Evolutionary conservation across 495 filamentous ascomycete species (phyloP), one percentile per base, ranked within the genome.

Genomic region (Pyronema domesticum): DNA sequence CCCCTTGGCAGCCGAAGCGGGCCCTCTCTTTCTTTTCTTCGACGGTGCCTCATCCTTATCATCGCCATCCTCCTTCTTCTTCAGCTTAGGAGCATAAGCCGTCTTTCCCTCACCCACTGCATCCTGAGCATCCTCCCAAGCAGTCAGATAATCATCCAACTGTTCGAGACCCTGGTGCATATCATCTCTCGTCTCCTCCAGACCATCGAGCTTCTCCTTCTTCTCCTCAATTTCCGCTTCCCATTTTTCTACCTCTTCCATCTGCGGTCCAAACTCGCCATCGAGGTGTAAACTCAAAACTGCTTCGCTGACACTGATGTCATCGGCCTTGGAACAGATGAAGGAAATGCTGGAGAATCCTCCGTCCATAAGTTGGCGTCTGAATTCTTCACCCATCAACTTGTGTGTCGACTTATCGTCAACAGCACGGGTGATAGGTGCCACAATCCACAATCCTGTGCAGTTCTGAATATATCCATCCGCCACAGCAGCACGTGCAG

Each of bases 281-380:
- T 71, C 69, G 7, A 75, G 60, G 14, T 69, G 67, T 45, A 77
- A 64, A 33, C 67, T 72, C 13, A 69, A 62, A 7, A 71, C 63
- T 9, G 76, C 72, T 42, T 78, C 74, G 1, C 69, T 71, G 7
- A 81, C 61, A 14, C 67, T 72, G 30, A 84, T 78, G 46, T 82
- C 80, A 63, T 85, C 82, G 5, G 78, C 80, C 63, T 84, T 85
- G 11, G 74, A 77, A 57, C 80, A 82, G 17, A 86, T 78, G 53
- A 86, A 80, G 0, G 73, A 81, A 13, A 85, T 69, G 7, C 57
- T 67, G 0, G 69, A 72, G 50, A 76, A 80, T 0, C 65, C 71
- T 0, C 78, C 75, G 54, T 85, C 81, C 60, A 79, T 76, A 49
- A 80, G 68, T 59, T 86, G 81, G 2, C 77, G 68, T 51, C 74